Evolutionary conservation across 805 yeast genomes (phyloP).

Genomic region (Wickerhamomyces chaumierensis): DNA sequence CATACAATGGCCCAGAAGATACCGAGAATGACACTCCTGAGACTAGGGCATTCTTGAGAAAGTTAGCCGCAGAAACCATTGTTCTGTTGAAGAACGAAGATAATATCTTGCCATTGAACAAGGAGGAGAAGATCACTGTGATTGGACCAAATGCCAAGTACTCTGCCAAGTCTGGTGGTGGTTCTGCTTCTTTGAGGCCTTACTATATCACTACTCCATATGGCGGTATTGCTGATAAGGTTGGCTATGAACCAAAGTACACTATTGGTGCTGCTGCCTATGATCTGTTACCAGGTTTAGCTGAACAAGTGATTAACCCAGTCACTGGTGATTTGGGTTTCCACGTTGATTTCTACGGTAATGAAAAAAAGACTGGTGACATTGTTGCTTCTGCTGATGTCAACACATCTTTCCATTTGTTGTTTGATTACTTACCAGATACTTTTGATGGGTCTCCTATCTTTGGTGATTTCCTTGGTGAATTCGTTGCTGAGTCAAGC

Average conservation of each 20-base stretch:
- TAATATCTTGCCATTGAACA: slow-evolving; percentile 34
- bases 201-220: slow-evolving; percentile 38
- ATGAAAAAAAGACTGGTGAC: slow-evolving; percentile 21
- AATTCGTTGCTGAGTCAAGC: slow-evolving; percentile 33
- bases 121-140: slow-evolving; percentile 32
- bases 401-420: slow-evolving; percentile 10
- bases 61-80: slow-evolving; percentile 36
- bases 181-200: slow-evolving; percentile 42
- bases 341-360: slow-evolving; percentile 13
- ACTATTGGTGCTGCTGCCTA: slow-evolving; percentile 27
- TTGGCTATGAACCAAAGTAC: slow-evolving; percentile 17
- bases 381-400: slow-evolving; percentile 14
- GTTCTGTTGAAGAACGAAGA: slow-evolving; percentile 47
- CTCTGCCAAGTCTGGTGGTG: slow-evolving; percentile 47
- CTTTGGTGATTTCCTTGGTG: slow-evolving; percentile 36
- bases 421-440: slow-evolving; percentile 21
- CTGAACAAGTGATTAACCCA: slow-evolving; percentile 16
- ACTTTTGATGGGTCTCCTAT: slow-evolving; percentile 18
- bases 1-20: slow-evolving; percentile 15
- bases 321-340: slow-evolving; percentile 17
- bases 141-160: slow-evolving; percentile 50
- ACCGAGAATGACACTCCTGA: slow-evolving; percentile 33
- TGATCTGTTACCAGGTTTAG: slow-evolving; percentile 24
- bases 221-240: slow-evolving; percentile 30
- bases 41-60: slow-evolving; percentile 30